A percentile compares a stretch with the other conserved stretches of the same genome.
Evolutionary conservation across 441 rosid genomes (phyloP).

Genomic region (Gossypium schwendimanii): DNA sequence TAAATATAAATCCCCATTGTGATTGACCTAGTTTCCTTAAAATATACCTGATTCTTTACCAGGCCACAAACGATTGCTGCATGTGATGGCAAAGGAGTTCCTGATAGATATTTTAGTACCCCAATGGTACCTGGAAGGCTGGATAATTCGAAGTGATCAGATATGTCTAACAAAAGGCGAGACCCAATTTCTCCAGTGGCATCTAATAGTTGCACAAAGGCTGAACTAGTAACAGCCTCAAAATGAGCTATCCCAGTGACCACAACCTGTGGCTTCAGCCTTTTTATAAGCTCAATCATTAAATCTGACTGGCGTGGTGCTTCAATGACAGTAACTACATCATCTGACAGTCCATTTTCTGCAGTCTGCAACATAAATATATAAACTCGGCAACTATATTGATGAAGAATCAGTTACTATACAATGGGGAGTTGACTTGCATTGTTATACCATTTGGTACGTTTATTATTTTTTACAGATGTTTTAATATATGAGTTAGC

Average conservation of each 20-base stretch:
- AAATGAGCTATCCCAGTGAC: slow-evolving; percentile 78
- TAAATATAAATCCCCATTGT: slow-evolving; percentile 8
- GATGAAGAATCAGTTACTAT: neutral
- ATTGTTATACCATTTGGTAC: neutral
- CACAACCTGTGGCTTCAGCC: slow-evolving; percentile 84
- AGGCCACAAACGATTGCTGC: slow-evolving; percentile 87
- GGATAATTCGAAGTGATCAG: slow-evolving; percentile 91
- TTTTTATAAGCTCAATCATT: slow-evolving; percentile 81
- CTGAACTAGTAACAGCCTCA: slow-evolving; percentile 88
- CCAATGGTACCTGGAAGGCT: slow-evolving; percentile 92
- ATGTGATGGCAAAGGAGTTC: slow-evolving; percentile 71
- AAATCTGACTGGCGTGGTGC: slow-evolving; percentile 88
- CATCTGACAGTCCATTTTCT: slow-evolving; percentile 38
- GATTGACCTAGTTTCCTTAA: slow-evolving; percentile 1
- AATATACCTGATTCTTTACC: slow-evolving; percentile 72
- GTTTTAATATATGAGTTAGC: neutral
- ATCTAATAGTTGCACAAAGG: slow-evolving; percentile 77
- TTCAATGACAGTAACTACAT: slow-evolving; percentile 73
- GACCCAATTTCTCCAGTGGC: slow-evolving; percentile 70
- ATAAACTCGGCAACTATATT: neutral
- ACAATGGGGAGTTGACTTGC: neutral
- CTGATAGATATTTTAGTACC: slow-evolving; percentile 76
- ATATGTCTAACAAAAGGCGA: slow-evolving; percentile 82
- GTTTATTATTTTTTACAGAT: neutral
- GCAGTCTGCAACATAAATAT: slow-evolving; percentile 33